Evolutionary conservation across 768 basidiomycete genomes (phyloP).

Genomic region (Trametes punicea): DNA sequence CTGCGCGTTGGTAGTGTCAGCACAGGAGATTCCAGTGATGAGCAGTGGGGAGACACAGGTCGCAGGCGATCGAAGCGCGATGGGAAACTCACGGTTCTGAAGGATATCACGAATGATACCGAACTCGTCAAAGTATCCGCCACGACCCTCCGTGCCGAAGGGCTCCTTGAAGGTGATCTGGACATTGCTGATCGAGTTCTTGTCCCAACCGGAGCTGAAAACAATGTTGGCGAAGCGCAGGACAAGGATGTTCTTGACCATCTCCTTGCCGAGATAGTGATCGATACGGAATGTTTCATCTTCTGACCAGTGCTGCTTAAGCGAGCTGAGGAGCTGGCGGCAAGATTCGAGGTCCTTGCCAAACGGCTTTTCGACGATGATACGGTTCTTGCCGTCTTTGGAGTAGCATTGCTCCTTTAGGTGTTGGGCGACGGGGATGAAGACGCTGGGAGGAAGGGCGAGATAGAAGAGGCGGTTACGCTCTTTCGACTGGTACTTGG

Average conservation of each 20-base stretch:
- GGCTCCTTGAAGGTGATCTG: conserved; percentile 99
- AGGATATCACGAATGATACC: conserved; percentile 97
- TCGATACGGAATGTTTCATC: conserved; percentile 99
- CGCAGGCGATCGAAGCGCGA: background rate
- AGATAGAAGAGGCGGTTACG: conserved; percentile 93
- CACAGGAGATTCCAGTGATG: background rate
- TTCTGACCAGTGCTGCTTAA: conserved; percentile 90
- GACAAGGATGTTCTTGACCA: conserved; percentile 98
- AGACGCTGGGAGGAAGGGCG: conserved; percentile 95
- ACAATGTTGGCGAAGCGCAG: conserved; percentile 94
- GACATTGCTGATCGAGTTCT: conserved; percentile 92
- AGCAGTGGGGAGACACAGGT: background rate
- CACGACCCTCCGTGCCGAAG: conserved; percentile 98
- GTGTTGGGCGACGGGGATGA: conserved; percentile 82
- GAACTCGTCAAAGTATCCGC: conserved; percentile 99
- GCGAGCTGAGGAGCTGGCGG: conserved; percentile 66
- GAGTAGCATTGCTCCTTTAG: conserved; percentile 80
- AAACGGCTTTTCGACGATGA: conserved; percentile 99
- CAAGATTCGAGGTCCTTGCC: conserved; percentile 91
- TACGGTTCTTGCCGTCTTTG: conserved; percentile 72
- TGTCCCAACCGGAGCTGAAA: conserved; percentile 88
- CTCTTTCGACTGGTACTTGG: conserved; percentile 55
- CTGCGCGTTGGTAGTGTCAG: conserved; percentile 39
- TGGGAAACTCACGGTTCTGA: conserved; percentile 83
- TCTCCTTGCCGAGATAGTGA: conserved; percentile 99